Evolutionary conservation across 495 filamentous ascomycete genomes (phyloP).

Genomic region (Penicillium ucsense): DNA sequence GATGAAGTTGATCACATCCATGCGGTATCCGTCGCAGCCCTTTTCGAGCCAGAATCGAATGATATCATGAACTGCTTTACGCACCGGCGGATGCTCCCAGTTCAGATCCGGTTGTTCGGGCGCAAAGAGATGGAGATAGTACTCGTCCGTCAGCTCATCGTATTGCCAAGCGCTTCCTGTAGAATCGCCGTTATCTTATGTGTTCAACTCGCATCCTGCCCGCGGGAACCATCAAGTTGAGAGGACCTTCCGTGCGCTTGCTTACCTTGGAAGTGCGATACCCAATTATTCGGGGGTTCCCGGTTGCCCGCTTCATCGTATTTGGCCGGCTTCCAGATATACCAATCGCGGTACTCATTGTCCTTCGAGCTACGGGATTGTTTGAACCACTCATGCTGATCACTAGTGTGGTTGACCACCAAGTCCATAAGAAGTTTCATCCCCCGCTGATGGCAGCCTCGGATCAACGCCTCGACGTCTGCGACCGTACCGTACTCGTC

Average conservation of each 20-base stretch:
- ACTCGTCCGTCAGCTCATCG: constrained; percentile 54
- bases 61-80: constrained; percentile 55
- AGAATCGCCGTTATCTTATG: background rate
- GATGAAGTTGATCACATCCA: constrained; percentile 59
- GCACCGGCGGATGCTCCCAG: constrained; percentile 55
- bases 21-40: constrained; percentile 58
- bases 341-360: constrained; percentile 57
- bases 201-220: background rate
- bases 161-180: constrained; percentile 54
- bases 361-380: constrained; percentile 52
- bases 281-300: constrained; percentile 64
- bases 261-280: constrained; percentile 45
- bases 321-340: constrained; percentile 58
- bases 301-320: constrained; percentile 49
- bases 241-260: background rate
- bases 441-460: constrained; percentile 42
- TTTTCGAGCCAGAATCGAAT: constrained; percentile 67
- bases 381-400: constrained; percentile 67
- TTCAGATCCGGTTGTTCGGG: constrained; percentile 63
- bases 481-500: constrained; percentile 50
- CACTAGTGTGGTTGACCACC: constrained; percentile 73
- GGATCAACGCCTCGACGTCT: constrained; percentile 56
- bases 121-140: constrained; percentile 62
- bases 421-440: constrained; percentile 69
- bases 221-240: too few relatives aligned